phyloP scores from a whole-genome alignment of 1,284 basidiomycete genomes.

The Microbotryum lychnidis-dioicae region DNA sequence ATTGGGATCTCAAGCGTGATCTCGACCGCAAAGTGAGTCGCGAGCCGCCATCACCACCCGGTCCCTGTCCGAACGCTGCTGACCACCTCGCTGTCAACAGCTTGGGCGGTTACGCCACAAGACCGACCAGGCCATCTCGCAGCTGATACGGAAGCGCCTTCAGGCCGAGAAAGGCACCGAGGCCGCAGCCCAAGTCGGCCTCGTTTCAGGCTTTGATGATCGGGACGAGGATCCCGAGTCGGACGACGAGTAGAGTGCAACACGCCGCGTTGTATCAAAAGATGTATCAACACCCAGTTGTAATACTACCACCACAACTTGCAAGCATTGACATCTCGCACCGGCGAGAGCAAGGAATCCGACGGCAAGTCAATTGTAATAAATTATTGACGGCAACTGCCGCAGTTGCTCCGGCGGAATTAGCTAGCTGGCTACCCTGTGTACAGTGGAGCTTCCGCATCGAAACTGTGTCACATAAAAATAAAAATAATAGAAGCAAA shows the following conservation, averaged over 20 bases:
- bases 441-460: no score
- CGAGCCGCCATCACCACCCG: no score
- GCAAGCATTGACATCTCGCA: no score
- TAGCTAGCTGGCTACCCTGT: no score
- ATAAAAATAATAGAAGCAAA: no score
- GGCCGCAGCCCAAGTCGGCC: conserved; percentile 12
- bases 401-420: no score
- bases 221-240: conserved; percentile 12
- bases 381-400: no score
- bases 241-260: conserved; percentile 10
- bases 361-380: no score
- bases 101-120: conserved; percentile 57
- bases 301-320: no score
- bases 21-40: conserved; percentile 59
- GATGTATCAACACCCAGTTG: not conserved
- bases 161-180: conserved; percentile 23
- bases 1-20: conserved; percentile 96
- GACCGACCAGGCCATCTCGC: conserved; percentile 85
- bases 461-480: no score
- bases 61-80: not conserved
- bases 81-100: conserved; percentile 50
- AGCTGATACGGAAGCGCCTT: conserved; percentile 56
- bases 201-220: conserved; percentile 19
- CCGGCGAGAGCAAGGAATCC: no score
- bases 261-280: not conserved